A percentile compares a stretch with the other conserved stretches of the same genome.
phyloP scores from a whole-genome alignment of 2,329 filamentous ascomycete species.

The Diaporthe eres region DNA sequence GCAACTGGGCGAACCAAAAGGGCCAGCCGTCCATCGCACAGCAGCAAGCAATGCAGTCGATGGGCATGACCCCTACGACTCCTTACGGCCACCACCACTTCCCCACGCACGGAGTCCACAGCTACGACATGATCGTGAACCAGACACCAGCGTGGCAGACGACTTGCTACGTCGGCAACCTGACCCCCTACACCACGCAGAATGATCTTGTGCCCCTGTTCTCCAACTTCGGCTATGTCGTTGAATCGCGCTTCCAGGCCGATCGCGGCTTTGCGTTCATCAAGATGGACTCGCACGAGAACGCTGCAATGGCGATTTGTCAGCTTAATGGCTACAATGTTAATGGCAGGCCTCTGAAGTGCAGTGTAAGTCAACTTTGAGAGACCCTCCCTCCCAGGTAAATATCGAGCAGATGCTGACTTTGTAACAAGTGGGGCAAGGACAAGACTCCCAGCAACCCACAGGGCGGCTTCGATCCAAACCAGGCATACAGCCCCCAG shows the following conservation, averaged over 20 bases:
- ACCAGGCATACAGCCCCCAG: slow-evolving; percentile 80
- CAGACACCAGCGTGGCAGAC: slow-evolving; percentile 99
- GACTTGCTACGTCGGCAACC: slow-evolving; percentile 96
- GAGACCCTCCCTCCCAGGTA: slow-evolving; percentile 21
- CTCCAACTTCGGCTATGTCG: slow-evolving; percentile 98
- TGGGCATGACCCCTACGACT: slow-evolving; percentile 98
- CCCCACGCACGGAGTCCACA: slow-evolving; percentile 95
- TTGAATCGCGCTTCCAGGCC: slow-evolving; percentile 97
- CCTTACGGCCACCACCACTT: slow-evolving; percentile 98
- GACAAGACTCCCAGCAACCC: slow-evolving; percentile 88
- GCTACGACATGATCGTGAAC: slow-evolving; percentile 95
- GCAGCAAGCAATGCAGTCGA: slow-evolving; percentile 95
- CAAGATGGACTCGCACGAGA: slow-evolving; percentile 99
- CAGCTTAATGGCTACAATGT: slow-evolving; percentile 98
- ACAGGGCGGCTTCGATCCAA: slow-evolving; percentile 80
- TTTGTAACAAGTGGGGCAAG: slow-evolving; percentile 87
- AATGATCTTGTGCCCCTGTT: slow-evolving; percentile 98
- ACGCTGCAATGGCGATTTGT: slow-evolving; percentile 98
- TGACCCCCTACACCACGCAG: slow-evolving; percentile 97
- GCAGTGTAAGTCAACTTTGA: slow-evolving; percentile 81
- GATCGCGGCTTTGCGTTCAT: slow-evolving; percentile 98
- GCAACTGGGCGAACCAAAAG: slow-evolving; percentile 99
- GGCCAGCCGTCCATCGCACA: slow-evolving; percentile 99
- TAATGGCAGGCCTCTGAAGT: slow-evolving; percentile 96
- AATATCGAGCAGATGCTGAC: slow-evolving; percentile 47